A percentile compares a stretch with the other conserved stretches of the same genome.
Evolutionary conservation across 1,284 basidiomycete species (phyloP).

Genomic region (Rugosomyces carneus): DNA sequence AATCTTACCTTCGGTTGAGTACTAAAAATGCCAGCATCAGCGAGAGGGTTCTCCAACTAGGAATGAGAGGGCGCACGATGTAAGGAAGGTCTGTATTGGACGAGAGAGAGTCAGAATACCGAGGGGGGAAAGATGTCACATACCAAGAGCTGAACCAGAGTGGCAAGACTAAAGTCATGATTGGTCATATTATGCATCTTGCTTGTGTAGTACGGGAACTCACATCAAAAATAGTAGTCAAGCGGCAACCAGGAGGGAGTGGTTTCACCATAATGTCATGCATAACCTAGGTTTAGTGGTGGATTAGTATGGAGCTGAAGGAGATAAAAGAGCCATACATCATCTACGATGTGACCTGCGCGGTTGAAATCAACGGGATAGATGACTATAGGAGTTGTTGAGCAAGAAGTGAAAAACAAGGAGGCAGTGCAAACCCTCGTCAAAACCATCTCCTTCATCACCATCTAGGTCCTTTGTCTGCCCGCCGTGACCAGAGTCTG

Average conservation of each 20-base stretch:
- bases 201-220: conserved; percentile 20
- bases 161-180: conserved; percentile 47
- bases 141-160: conserved; percentile 62
- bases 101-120: conserved; percentile 2
- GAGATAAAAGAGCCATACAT: conserved; percentile 44
- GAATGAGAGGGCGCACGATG: conserved; percentile 34
- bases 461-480: conserved; percentile 73
- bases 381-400: conserved; percentile 49
- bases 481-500: conserved; percentile 78
- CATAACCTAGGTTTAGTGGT: conserved; percentile 43
- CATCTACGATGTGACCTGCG: conserved; percentile 76
- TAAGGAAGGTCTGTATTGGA: conserved; percentile 47
- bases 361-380: conserved; percentile 76
- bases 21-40: conserved; percentile 35
- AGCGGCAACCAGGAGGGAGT: conserved; percentile 77
- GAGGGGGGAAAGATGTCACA: conserved; percentile 9
- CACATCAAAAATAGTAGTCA: conserved; percentile 86
- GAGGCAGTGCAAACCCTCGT: conserved; percentile 48
- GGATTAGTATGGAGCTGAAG: background rate
- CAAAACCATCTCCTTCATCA: conserved; percentile 59
- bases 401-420: background rate
- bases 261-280: conserved; percentile 69
- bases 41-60: background rate
- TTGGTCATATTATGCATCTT: background rate
- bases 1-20: conserved; percentile 89